phyloP scores from a whole-genome alignment of 1,284 basidiomycete species.

The Cryptococcus deneoformans region DNA sequence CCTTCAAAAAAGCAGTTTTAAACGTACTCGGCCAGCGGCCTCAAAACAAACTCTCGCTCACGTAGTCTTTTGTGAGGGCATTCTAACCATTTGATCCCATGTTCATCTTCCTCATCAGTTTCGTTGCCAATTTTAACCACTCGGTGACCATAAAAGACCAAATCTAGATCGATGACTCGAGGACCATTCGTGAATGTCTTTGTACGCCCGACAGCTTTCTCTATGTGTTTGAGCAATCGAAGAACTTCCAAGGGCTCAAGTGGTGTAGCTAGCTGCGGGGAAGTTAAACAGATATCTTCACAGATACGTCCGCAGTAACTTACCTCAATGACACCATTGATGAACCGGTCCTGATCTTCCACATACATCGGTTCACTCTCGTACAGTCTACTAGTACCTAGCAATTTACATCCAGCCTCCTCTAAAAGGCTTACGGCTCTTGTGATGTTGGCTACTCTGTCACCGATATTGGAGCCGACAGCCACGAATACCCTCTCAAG shows the following conservation, averaged over 20 bases:
- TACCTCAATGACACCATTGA: slow-evolving; percentile 88
- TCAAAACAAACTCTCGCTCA: slow-evolving; percentile 89
- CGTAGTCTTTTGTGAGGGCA: slow-evolving; percentile 78
- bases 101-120: slow-evolving; percentile 52
- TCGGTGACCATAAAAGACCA: slow-evolving; percentile 72
- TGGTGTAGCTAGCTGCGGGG: slow-evolving; percentile 66
- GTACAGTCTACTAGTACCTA: slow-evolving; percentile 88
- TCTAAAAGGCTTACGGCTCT: slow-evolving; percentile 56
- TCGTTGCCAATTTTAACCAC: slow-evolving; percentile 59
- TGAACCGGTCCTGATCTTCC: slow-evolving; percentile 80
- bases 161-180: slow-evolving; percentile 86
- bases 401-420: slow-evolving; percentile 51
- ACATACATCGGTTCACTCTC: slow-evolving; percentile 97
- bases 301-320: slow-evolving; percentile 24
- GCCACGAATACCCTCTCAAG: slow-evolving; percentile 62
- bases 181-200: slow-evolving; percentile 83
- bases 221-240: slow-evolving; percentile 68
- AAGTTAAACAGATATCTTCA: background rate
- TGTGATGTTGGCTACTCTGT: slow-evolving; percentile 81
- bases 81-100: slow-evolving; percentile 60
- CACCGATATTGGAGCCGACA: slow-evolving; percentile 87
- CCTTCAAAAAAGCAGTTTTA: background rate
- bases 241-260: slow-evolving; percentile 65
- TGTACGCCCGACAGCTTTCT: slow-evolving; percentile 72
- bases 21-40: slow-evolving; percentile 80